These are phyloP conservation scores for Rhodotorula kratochvilovae DNA, from an alignment of 768 basidiomycete species.

Conservation along the genomic window DNA sequence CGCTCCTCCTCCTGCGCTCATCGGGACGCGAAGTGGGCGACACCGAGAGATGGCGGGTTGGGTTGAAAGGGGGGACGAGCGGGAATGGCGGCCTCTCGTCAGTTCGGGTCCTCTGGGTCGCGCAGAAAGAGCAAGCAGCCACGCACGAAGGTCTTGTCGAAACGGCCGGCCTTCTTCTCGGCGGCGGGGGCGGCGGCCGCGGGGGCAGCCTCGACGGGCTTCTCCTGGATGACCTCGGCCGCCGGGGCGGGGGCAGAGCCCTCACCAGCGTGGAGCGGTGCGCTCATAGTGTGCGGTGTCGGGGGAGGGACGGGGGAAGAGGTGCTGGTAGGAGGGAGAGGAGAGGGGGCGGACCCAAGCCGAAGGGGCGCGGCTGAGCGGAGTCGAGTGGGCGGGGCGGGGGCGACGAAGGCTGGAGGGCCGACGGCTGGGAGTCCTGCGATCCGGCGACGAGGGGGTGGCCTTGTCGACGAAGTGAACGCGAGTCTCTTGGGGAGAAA, in stretches of 20 bases:
- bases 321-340: not conserved
- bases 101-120: not conserved
- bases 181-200: slow-evolving; percentile 3
- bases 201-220: slow-evolving; percentile 8
- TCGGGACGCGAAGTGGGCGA: not conserved
- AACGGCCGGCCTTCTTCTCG: slow-evolving; percentile 36
- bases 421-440: slow-evolving; percentile 1
- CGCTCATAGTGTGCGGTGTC: not conserved
- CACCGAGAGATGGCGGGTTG: not conserved
- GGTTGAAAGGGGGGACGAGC: not conserved
- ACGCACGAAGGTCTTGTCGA: slow-evolving; percentile 39
- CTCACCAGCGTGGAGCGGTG: not conserved
- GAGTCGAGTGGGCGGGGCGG: no score
- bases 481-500: no score
- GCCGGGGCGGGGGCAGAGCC: slow-evolving; percentile 1
- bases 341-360: not conserved
- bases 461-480: no score
- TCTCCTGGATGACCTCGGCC: slow-evolving; percentile 34
- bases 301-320: not conserved
- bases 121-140: no score
- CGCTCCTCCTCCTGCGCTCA: slow-evolving; percentile 32
- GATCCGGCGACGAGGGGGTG: no score
- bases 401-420: not conserved
- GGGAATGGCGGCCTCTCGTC: not conserved
- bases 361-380: not conserved